Base-by-base conservation (phyloP, 805 yeast genomes). In the Saturnispora silvae region DNA sequence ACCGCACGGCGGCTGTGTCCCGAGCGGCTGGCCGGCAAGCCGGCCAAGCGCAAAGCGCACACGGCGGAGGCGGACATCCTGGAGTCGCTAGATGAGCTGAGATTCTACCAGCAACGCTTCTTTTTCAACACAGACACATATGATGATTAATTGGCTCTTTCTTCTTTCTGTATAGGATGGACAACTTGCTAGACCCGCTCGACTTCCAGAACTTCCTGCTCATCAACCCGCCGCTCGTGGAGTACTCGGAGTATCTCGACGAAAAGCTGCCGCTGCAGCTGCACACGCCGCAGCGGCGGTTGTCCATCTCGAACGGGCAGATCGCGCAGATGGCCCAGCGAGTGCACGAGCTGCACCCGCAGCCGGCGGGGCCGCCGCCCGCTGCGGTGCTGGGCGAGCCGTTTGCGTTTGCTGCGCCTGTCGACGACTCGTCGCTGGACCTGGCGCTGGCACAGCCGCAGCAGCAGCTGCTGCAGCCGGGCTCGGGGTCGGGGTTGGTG, bases 31-130 rank as follows among this genome's bases (percentile, higher is more conserved):
- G 22, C 17, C 7, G 18, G 30, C 20, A 75, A 97, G 50, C 97
- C 89, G 5, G 64, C 57, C 27, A 92, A 94, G 59, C 60, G 59
- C 34, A 67, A 70, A 16, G 68, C 69, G 1, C 99, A 92, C 57
- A 89, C 97, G 0, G 98, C 99, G 0, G 72, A 71, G 45, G 67
- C 76, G 13, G 99, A 92, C 56, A 92, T 92, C 33, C 48, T 82
- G 34, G 98, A 92, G 56, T 83, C 95, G 50, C 89, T 92, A 29
- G 71, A 59, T 7, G 95, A 92, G 56, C 63, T 92, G 52, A 68
- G 64, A 46, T 92, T 86, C 82, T 84, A 79, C 56, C 60, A 70
- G 40, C 73, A 25, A 20, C 5, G 5, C n/a, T 29, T 29, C 23
- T n/a, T 29, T 19, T 13, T 7, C 13, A 16, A 29, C 5, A 10